Base-by-base conservation (phyloP, 768 basidiomycete species). In the Mycena floridula region DNA sequence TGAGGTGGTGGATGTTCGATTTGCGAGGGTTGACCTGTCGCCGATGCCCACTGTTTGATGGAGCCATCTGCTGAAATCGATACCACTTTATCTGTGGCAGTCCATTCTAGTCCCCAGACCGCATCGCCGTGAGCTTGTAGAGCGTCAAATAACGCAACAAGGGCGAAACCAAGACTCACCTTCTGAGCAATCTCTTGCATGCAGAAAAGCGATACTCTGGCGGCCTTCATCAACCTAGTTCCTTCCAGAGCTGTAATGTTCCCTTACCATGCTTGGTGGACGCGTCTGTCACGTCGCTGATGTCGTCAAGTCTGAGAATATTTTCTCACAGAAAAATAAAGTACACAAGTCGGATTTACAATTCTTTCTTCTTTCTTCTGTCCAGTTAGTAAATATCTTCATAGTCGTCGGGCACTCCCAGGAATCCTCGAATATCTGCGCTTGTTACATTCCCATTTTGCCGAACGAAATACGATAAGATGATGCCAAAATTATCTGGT, bases 31-130 rank as follows among this genome's bases (percentile, higher is more conserved):
- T 85, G 79, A 18, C 85, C 85, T 4, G 82, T 73, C 3, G 70
- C 66, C 18, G 83, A 69, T 50, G 83, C 73, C 82, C 82, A 88
- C 47, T 81, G 82, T 54, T 81, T 82, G 56, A 85, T 73, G 5
- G 77, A 73, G 4, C 89, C 89, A 54, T 91, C 89, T 1, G 86
- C 85, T 9, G 86, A 87, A 24, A 81, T 73, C 1, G 85, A 88
- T 25, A 91, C 61, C 3, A 77, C 73, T 11, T 68, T 73, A 48
- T 87, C 81, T 13, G 73, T 69, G 3, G 73, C 60, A 1, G 87
- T 83, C 87, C 88, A 91, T 15, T 71, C 64, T 7, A 84, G 70
- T 42, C 77, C 85, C 89, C 89, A 91, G 46, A 90, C 71, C 48
- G 87, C 77, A 61, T 89, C 88, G 44, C 70, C 67, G 63, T 91